Conservation (phyloP, 257 asterid genomes). For the Solanum etuberosum region DNA sequence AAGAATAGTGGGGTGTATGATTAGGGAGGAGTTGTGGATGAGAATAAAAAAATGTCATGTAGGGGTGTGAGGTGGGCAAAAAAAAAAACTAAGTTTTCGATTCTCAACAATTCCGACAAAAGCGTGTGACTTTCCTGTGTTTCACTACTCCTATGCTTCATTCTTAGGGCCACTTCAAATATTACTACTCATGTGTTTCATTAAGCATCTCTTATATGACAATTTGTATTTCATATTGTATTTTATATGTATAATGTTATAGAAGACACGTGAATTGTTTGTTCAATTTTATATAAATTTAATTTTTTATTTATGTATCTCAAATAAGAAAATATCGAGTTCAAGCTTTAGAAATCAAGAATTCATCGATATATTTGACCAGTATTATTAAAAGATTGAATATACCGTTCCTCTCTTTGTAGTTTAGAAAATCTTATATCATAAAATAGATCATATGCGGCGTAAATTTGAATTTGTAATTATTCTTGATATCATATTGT, state of each 20-base stretch:
- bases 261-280: fast-evolving
- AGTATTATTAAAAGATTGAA: neutral
- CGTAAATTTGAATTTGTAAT: neutral
- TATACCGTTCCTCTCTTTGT: neutral
- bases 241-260: no score
- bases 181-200: no score
- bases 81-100: neutral
- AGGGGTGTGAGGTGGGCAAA: neutral
- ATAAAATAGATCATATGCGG: neutral
- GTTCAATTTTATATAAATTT: no score
- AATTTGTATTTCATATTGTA: no score
- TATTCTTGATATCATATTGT: neutral
- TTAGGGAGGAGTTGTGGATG: neutral
- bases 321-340: no score
- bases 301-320: no score
- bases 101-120: neutral
- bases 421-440: neutral
- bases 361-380: neutral
- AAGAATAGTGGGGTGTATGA: neutral
- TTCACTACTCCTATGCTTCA: neutral
- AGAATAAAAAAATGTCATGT: neutral
- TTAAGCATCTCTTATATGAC: no score
- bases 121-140: neutral
- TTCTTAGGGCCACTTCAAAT: neutral
- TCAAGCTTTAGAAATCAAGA: no score